Conservation (phyloP, 2,329 filamentous ascomycete genomes). For the Xylaria sp. region DNA sequence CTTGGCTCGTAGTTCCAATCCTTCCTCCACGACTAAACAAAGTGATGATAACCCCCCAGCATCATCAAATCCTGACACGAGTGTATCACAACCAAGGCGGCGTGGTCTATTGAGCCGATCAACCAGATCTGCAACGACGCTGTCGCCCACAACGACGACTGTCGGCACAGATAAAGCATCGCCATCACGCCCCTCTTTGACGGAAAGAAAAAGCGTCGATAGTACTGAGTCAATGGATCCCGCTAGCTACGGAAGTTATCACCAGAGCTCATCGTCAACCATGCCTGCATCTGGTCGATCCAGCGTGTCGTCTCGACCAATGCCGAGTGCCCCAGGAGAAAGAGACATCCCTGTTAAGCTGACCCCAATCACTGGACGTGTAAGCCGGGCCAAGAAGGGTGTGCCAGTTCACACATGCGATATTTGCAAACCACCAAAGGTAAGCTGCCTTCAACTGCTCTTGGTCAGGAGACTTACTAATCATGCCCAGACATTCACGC, state of each 20-base stretch:
- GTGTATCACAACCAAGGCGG: conserved; percentile 45
- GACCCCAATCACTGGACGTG: conserved; percentile 62
- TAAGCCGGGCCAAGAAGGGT: conserved; percentile 65
- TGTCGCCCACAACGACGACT: conserved; percentile 31
- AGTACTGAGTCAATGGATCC: conserved; percentile 58
- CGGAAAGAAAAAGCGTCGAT: conserved; percentile 51
- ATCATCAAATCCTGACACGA: conserved; percentile 43
- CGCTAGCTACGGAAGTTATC: conserved; percentile 42
- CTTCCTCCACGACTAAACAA: conserved; percentile 45
- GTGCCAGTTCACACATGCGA: conserved; percentile 63
- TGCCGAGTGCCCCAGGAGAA: conserved; percentile 42
- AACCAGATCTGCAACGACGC: conserved; percentile 39
- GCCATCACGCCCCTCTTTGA: conserved; percentile 38
- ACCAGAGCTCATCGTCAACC: conserved; percentile 44
- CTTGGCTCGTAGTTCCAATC: conserved; percentile 44
- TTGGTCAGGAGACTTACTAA: conserved; percentile 29
- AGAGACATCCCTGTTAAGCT: conserved; percentile 53
- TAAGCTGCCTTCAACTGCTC: conserved; percentile 36
- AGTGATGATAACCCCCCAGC: conserved; percentile 50
- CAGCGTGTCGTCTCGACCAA: conserved; percentile 49
- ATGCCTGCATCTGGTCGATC: conserved; percentile 38
- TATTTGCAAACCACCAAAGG: conserved; percentile 58
- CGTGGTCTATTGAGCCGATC: conserved; percentile 43
- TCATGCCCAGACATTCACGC: conserved; percentile 60
- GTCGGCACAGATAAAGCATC: conserved; percentile 19